Conservation (phyloP, 257 asterid genomes). For the Avicennia marina region DNA sequence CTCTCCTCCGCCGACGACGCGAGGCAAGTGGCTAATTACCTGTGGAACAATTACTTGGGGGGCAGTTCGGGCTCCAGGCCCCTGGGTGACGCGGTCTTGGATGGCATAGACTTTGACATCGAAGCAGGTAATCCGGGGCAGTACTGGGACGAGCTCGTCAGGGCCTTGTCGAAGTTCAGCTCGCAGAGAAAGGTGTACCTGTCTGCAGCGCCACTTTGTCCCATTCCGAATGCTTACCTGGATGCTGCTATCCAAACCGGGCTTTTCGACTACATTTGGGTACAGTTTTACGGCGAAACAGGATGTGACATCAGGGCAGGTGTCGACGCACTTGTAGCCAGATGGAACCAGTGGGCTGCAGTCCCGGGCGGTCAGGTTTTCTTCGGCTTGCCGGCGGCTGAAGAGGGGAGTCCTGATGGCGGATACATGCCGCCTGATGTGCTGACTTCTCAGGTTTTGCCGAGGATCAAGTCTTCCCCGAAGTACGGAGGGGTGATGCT, state of each 20-base stretch:
- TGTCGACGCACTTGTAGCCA: constrained; percentile 17
- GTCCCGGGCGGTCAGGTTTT: constrained; percentile 29
- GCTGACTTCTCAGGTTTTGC: constrained; percentile 35
- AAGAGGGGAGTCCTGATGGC: constrained; percentile 22
- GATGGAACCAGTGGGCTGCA: constrained; percentile 34
- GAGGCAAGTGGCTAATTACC: constrained; percentile 28
- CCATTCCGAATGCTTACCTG: constrained; percentile 29
- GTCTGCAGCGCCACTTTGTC: constrained; percentile 56
- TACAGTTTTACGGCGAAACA: constrained; percentile 54
- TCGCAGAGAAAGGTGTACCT: constrained; percentile 32
- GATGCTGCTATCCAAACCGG: constrained; percentile 38
- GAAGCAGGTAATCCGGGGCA: constrained; percentile 25
- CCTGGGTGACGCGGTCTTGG: constrained; percentile 34
- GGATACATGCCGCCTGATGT: constrained; percentile 42
- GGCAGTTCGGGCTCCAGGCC: constrained; percentile 35
- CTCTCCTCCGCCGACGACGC: constrained; percentile 40
- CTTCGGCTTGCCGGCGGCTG: constrained; percentile 54
- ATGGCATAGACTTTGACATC: constrained; percentile 48
- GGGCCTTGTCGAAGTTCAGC: constrained; percentile 22
- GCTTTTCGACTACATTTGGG: constrained; percentile 58
- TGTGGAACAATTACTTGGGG: constrained; percentile 40
- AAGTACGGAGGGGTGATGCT: constrained; percentile 65
- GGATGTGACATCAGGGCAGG: constrained; percentile 29
- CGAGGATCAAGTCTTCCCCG: constrained; percentile 29
- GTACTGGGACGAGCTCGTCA: constrained; percentile 41